phyloP scores from a whole-genome alignment of 2,329 filamentous ascomycete species.

The Cordyceps tenuipes region DNA sequence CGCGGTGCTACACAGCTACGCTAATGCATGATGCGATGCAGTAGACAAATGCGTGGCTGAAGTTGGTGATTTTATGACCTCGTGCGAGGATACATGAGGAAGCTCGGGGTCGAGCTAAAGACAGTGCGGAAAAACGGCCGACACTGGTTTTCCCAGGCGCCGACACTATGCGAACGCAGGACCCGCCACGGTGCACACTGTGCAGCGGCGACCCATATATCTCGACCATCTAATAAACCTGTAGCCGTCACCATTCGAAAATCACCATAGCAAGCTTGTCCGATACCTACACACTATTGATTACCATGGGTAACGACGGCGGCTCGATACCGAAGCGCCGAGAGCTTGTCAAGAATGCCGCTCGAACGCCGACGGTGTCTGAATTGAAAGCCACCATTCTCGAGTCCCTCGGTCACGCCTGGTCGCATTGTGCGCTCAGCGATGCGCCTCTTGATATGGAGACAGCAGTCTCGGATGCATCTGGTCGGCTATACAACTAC shows the following conservation, averaged over 20 bases:
- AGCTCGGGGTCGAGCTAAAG: not conserved
- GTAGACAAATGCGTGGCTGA: not conserved
- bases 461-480: conserved; percentile 75
- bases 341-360: conserved; percentile 91
- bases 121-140: not conserved
- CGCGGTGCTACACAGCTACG: not conserved
- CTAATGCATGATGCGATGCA: not conserved
- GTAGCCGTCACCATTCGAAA: too few species aligned
- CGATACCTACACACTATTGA: conserved; percentile 3
- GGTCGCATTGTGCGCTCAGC: conserved; percentile 83
- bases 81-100: not conserved
- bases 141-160: not conserved
- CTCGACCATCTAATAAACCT: too few species aligned
- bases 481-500: conserved; percentile 88
- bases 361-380: conserved; percentile 69
- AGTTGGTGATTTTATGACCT: not conserved
- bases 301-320: conserved; percentile 87
- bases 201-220: too few species aligned
- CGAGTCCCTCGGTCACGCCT: conserved; percentile 78
- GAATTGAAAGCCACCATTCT: conserved; percentile 83
- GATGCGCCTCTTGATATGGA: conserved; percentile 59
- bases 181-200: not conserved
- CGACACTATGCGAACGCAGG: too few species aligned
- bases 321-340: conserved; percentile 92
- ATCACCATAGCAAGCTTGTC: not conserved